Evolutionary conservation across 257 asterid species (phyloP), one percentile per base, ranked within the genome.

Genomic region (Solanum chilense): DNA sequence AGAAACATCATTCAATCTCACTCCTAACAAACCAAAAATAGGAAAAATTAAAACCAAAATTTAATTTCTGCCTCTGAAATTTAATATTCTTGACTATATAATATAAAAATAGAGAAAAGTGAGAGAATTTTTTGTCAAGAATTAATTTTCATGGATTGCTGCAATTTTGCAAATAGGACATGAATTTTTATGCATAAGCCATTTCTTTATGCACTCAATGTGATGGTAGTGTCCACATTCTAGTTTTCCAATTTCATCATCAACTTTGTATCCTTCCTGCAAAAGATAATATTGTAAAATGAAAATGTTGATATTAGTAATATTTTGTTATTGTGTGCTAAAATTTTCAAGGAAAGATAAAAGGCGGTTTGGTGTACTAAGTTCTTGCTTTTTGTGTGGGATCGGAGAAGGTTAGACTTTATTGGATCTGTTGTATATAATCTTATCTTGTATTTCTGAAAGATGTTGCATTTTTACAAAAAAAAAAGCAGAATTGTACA

Each of bases 191-290:
- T 86, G 90, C 75, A 86, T 87, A 20, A 93, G 93, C 96, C 98
- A 94, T 64, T 93, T 93, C 92, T 90, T 94, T 87, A 94, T 92
- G 92, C 98, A 94, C 29, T 90, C 89, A 3, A 91, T 73, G 85
- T 93, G 97, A 86, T 93, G 94, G 86, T 90, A 90, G 86, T 94
- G 97, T 9, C 94, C 95, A 71, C 96, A 94, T 41, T 87, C 88
- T 56, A 94, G 91, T 62, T 74, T 85, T 5, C 92, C 92, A 21
- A 91, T 84, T 62, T 91, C 95, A 52, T 89, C 93, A 86, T 64
- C 88, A 7, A 78, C 86, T 25, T 80, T 82, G 52, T 88, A 89
- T 85, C 88, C 90, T 66, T 92, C 98, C 96, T 94, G 92, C 90
- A 88, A 35, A 29, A 5, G 8, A 83, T 21, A 16, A 4, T 7